Evolutionary conservation across 1,284 basidiomycete species (phyloP).

Genomic region (Heliocybe sulcata): DNA sequence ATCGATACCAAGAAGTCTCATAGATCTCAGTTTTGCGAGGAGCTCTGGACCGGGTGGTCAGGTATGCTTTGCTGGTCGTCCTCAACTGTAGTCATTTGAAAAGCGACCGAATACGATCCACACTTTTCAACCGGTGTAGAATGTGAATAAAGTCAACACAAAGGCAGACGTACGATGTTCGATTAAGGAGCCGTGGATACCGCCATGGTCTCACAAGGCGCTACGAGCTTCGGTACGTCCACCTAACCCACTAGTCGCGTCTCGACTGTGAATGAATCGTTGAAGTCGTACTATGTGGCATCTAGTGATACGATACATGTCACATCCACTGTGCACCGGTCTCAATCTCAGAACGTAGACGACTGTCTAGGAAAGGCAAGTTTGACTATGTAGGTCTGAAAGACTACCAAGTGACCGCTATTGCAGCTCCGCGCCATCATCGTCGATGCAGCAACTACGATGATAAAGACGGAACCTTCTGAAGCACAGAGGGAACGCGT

Average conservation of each 20-base stretch:
- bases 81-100: not conserved
- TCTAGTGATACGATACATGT: conserved; percentile 60
- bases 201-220: conserved; percentile 50
- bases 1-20: conserved; percentile 37
- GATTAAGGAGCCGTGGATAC: conserved; percentile 57
- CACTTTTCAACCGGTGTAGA: conserved; percentile 31
- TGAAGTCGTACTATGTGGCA: conserved; percentile 55
- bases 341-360: conserved; percentile 66
- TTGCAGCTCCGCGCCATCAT: conserved; percentile 51
- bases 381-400: not conserved
- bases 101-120: not conserved
- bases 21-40: conserved; percentile 59
- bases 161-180: conserved; percentile 60
- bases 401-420: not conserved
- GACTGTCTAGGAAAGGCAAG: conserved; percentile 62
- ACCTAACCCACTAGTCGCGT: not conserved
- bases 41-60: conserved; percentile 79
- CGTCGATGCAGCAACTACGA: conserved; percentile 34
- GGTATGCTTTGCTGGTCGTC: conserved; percentile 28
- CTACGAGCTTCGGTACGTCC: conserved; percentile 43
- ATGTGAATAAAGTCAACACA: conserved; percentile 79
- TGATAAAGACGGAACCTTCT: conserved; percentile 47
- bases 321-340: conserved; percentile 61
- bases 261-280: conserved; percentile 1
- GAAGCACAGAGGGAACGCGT: conserved; percentile 51